Base-by-base conservation (phyloP, 345 rosid genomes). In the Angophora floribunda region DNA sequence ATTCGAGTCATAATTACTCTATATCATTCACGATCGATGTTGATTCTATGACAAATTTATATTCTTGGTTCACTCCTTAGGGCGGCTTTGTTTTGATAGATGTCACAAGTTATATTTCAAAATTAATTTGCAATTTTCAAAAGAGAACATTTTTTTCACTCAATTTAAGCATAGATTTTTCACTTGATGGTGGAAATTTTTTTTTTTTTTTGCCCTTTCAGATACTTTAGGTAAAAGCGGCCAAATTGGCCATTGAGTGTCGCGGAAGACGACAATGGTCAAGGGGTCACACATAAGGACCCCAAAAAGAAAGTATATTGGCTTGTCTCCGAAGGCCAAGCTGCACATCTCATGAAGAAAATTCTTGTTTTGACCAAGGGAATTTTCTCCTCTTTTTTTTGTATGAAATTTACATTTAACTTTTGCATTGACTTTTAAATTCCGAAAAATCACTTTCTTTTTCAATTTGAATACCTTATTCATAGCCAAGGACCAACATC, bases 11-110 rank as follows among this genome's bases (percentile, higher is more conserved):
- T 70, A 70, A 36, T 36, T 9, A 70, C 7, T 70, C 44, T 15
- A 0, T 1, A 36, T 36, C 0, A 3, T 0, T 1, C 10, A 30
- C 0, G 3, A 2, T 14, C 9, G 7, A 63, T 63, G 16, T 0
- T 14, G 1, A 65, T 61, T 3, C 41, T 65, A 19, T 5, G 4
- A n/a, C 19, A 65, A n/a, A 65, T 65, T 7, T 4, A 0, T 0
- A 30, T 65, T 19, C 1, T 4, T 6, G 41, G 10, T n/a, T 41
- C 21, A 0, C 22, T 67, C 45, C 22, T 6, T 30, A 67, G 1
- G 10, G 17, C 22, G 0, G 0, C 13, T 32, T 67, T 2, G 79
- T 10, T 30, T 14, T 1, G 6, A n/a, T 30, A 21, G 7, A 32
- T 0, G 80, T 17, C 24, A 32, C 80, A 8, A 36, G 80, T 70